phyloP scores from a whole-genome alignment of 139 green algal species.

The Micractinium sp. region DNA sequence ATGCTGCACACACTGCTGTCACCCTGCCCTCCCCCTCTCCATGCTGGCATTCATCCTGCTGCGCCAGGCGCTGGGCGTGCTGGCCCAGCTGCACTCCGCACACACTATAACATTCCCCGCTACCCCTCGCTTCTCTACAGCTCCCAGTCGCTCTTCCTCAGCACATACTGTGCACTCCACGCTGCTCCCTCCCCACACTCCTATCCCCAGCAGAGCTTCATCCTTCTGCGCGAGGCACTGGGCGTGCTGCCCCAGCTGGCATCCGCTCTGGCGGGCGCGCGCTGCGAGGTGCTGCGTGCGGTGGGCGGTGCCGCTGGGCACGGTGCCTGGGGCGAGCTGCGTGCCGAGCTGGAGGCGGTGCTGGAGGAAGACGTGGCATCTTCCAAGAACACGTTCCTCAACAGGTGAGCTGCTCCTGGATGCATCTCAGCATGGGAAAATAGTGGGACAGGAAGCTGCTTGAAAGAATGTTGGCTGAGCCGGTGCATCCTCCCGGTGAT shows the following conservation, averaged over 20 bases:
- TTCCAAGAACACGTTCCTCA: slow-evolving; percentile 65
- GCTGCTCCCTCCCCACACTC: not conserved
- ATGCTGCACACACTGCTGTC: too few species aligned
- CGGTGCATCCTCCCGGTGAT: too few species aligned
- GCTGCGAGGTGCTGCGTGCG: slow-evolving; percentile 48
- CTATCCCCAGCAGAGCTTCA: slow-evolving; percentile 38
- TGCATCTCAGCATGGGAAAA: too few species aligned
- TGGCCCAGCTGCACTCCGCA: too few species aligned
- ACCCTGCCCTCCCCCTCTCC: too few species aligned
- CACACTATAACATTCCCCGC: too few species aligned
- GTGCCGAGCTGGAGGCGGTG: slow-evolving; percentile 42
- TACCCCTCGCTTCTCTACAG: too few species aligned
- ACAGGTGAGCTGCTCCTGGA: slow-evolving; percentile 11
- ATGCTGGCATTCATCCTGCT: too few species aligned
- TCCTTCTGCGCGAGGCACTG: slow-evolving; percentile 65
- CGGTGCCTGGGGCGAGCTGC: slow-evolving; percentile 41
- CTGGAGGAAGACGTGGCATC: slow-evolving; percentile 69
- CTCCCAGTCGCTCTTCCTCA: too few species aligned
- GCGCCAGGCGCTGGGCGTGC: too few species aligned
- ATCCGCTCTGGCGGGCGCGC: slow-evolving; percentile 40
- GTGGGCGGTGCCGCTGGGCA: slow-evolving; percentile 43
- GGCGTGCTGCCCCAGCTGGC: slow-evolving; percentile 50
- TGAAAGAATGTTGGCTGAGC: too few species aligned
- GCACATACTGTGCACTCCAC: not conserved
- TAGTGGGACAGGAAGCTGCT: too few species aligned